phyloP scores from a whole-genome alignment of 371 early-diverging fungal species.

The Rhizomucor pusillus region DNA sequence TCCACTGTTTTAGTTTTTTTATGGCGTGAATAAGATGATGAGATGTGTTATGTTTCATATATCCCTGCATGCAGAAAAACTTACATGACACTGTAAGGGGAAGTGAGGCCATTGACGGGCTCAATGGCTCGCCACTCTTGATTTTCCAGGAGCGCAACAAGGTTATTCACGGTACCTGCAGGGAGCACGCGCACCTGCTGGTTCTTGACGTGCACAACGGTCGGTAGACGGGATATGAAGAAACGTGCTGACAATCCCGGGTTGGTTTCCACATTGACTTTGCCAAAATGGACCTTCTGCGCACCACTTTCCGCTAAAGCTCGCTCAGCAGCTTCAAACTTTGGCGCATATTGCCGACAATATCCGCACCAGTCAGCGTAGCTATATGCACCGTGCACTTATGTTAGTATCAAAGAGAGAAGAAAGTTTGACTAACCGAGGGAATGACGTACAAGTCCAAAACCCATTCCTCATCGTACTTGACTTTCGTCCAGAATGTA shows the following conservation, averaged over 20 bases:
- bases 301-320: constrained; percentile 7
- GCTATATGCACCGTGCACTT: constrained; percentile 23
- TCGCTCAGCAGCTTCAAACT: constrained; percentile 28
- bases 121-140: constrained; percentile 31
- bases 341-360: constrained; percentile 33
- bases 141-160: constrained; percentile 24
- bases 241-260: constrained; percentile 45
- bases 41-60: not conserved
- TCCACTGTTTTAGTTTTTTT: constrained; percentile 22
- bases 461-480: constrained; percentile 32
- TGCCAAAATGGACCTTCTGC: constrained; percentile 25
- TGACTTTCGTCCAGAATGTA: too few species aligned
- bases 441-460: constrained; percentile 35
- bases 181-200: constrained; percentile 28
- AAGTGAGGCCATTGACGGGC: constrained; percentile 26
- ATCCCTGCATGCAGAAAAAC: constrained; percentile 2
- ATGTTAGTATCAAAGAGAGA: not conserved
- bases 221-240: constrained; percentile 45
- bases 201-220: constrained; percentile 39
- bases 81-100: constrained; percentile 46
- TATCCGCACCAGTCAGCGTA: constrained; percentile 50
- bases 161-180: constrained; percentile 12
- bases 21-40: too few species aligned
- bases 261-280: constrained; percentile 36
- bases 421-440: not conserved